phyloP scores from a whole-genome alignment of 306 rosid genomes.

The Lathyrus sativus region DNA sequence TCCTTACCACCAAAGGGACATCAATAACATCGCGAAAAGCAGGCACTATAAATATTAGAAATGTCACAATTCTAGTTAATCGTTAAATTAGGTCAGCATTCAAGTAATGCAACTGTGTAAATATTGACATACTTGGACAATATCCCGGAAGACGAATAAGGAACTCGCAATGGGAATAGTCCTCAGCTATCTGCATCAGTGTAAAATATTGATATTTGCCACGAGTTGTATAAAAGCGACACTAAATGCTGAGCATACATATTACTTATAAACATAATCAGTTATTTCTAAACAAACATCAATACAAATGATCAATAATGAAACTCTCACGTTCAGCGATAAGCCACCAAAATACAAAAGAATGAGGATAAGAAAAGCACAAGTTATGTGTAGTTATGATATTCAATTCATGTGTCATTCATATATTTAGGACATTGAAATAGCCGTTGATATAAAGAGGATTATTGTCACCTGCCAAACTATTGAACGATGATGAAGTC shows the following conservation, averaged over 20 bases:
- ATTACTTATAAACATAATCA: background rate
- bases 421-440: background rate
- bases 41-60: constrained; percentile 66
- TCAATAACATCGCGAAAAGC: constrained; percentile 93
- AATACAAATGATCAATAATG: constrained; percentile 20
- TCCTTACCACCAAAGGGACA: constrained; percentile 93
- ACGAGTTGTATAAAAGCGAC: constrained; percentile 17
- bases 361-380: constrained; percentile 16
- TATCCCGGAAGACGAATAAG: constrained; percentile 97
- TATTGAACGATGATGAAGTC: constrained; percentile 82
- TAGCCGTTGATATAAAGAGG: constrained; percentile 20
- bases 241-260: constrained; percentile 5
- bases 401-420: constrained; percentile 6
- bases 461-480: constrained; percentile 82
- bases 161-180: constrained; percentile 94
- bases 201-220: constrained; percentile 14
- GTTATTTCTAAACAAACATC: background rate
- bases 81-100: constrained; percentile 14
- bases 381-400: background rate
- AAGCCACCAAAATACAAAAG: constrained; percentile 7
- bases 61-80: constrained; percentile 20
- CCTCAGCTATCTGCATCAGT: constrained; percentile 81
- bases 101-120: constrained; percentile 15
- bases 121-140: constrained; percentile 76
- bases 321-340: background rate